These are phyloP conservation scores for Eragrostis tef DNA, from an alignment of 202 grass and related monocot species.

Conservation along the genomic window DNA sequence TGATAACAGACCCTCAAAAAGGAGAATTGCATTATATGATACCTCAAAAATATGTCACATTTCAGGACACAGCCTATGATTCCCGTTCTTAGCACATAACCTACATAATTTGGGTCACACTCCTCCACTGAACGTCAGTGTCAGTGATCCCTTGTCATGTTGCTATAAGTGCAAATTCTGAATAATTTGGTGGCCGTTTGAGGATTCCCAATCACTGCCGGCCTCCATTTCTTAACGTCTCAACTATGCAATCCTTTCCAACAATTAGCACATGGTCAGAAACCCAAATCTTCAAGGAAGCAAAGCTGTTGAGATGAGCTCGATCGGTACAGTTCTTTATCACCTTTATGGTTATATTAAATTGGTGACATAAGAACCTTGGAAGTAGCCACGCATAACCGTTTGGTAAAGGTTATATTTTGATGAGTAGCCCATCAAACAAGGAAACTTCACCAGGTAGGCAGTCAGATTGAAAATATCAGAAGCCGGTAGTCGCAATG, in stretches of 20 bases:
- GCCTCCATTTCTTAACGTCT: conserved; percentile 14
- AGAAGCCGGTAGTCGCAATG: conserved; percentile 6
- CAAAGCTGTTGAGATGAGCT: conserved; percentile 43
- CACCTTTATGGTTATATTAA: conserved; percentile 18
- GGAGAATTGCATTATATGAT: not conserved
- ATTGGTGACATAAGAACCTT: conserved; percentile 37
- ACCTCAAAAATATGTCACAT: conserved; percentile 1
- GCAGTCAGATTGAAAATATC: conserved; percentile 42
- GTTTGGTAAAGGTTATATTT: conserved; percentile 46
- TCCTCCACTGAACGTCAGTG: not conserved
- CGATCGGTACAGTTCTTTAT: conserved; percentile 32
- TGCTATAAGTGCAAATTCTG: not conserved
- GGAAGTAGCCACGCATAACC: conserved; percentile 20
- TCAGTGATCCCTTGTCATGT: conserved; percentile 3
- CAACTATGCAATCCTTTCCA: conserved; percentile 29
- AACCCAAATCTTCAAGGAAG: conserved; percentile 47
- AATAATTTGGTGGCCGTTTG: too few species aligned
- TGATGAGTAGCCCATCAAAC: conserved; percentile 57
- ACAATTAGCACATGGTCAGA: conserved; percentile 31
- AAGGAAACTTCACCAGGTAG: conserved; percentile 49
- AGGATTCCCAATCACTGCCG: conserved; percentile 20
- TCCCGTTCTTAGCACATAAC: not conserved
- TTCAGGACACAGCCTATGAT: not conserved
- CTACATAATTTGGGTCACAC: not conserved
- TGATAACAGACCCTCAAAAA: not conserved